Conservation (phyloP, 1,139 yeast genomes). For the Kodamaea fungicola region DNA sequence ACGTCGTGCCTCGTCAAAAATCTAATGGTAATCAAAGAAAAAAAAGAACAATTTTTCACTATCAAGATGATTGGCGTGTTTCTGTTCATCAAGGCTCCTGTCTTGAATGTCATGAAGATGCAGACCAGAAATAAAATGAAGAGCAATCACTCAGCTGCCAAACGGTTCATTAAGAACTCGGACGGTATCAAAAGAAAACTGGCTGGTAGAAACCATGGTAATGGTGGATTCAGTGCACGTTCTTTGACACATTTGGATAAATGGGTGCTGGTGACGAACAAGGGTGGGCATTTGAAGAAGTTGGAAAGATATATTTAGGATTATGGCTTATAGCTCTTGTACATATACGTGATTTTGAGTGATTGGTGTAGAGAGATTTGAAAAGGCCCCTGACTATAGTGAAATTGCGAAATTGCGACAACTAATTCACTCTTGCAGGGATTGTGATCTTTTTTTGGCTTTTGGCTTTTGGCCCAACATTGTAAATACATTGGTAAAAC, state of each 20-base stretch:
- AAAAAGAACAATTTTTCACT: conserved; percentile 1
- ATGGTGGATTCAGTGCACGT: conserved; percentile 77
- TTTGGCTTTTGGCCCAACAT: no score
- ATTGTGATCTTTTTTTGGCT: no score
- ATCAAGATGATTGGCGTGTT: conserved; percentile 3
- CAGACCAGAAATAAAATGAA: conserved; percentile 54
- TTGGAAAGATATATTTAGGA: conserved; percentile 30
- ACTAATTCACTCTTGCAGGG: no score
- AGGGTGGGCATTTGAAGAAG: conserved; percentile 51
- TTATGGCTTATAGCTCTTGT: not conserved
- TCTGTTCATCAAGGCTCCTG: conserved; percentile 6
- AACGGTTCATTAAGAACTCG: conserved; percentile 29
- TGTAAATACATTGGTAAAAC: no score
- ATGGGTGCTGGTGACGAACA: conserved; percentile 52
- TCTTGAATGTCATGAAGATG: conserved; percentile 15
- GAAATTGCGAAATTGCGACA: no score
- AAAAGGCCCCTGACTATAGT: no score
- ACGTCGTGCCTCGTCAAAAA: not conserved
- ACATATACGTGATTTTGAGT: not conserved
- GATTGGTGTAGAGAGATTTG: no score
- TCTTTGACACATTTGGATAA: conserved; percentile 63
- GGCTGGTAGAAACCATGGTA: conserved; percentile 91
- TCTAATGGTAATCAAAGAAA: not conserved
- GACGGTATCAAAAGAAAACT: conserved; percentile 55
- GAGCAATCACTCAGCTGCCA: conserved; percentile 72